Percentiles rank a stretch among this genome's conserved stretches.
Conservation (phyloP, 2,329 filamentous ascomycete species). For the Venturiaceae sp. region DNA sequence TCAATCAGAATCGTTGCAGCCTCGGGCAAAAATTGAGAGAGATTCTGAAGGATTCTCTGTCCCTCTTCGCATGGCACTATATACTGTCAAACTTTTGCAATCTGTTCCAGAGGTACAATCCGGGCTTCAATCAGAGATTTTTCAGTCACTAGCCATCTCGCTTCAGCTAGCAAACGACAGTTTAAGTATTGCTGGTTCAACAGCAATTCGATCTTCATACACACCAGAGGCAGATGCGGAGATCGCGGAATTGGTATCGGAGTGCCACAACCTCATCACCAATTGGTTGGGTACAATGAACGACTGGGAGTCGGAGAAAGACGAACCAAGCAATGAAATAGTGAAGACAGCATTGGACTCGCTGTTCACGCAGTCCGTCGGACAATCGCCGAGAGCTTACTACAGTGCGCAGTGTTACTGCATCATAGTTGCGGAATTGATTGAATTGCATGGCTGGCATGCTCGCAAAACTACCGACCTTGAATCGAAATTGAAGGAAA, state of each 20-base stretch:
- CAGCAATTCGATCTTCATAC: constrained; percentile 41
- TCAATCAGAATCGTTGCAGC: constrained; percentile 15
- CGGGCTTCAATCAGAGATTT: constrained; percentile 28
- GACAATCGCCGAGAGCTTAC: constrained; percentile 23
- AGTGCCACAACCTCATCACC: constrained; percentile 38
- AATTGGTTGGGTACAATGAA: constrained; percentile 25
- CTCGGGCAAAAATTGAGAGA: constrained; percentile 31
- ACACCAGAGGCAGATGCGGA: constrained; percentile 41
- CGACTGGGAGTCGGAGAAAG: constrained; percentile 6
- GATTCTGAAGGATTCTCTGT: constrained; percentile 64
- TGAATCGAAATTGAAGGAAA: constrained; percentile 24
- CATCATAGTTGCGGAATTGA: constrained; percentile 24
- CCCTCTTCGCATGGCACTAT: constrained; percentile 66
- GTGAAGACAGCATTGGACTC: constrained; percentile 17
- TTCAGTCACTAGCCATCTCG: constrained; percentile 43
- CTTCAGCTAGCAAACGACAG: constrained; percentile 51
- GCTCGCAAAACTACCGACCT: constrained; percentile 22
- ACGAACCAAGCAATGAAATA: constrained; percentile 13
- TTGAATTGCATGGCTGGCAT: constrained; percentile 32
- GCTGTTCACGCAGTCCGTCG: constrained; percentile 16
- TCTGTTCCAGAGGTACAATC: constrained; percentile 23
- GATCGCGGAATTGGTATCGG: constrained; percentile 41
- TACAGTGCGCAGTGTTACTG: constrained; percentile 31
- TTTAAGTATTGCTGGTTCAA: constrained; percentile 44
- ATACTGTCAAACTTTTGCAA: constrained; percentile 49